Evolutionary conservation across 176 grass and related monocot species (phyloP).

Genomic region (Phragmites australis): DNA sequence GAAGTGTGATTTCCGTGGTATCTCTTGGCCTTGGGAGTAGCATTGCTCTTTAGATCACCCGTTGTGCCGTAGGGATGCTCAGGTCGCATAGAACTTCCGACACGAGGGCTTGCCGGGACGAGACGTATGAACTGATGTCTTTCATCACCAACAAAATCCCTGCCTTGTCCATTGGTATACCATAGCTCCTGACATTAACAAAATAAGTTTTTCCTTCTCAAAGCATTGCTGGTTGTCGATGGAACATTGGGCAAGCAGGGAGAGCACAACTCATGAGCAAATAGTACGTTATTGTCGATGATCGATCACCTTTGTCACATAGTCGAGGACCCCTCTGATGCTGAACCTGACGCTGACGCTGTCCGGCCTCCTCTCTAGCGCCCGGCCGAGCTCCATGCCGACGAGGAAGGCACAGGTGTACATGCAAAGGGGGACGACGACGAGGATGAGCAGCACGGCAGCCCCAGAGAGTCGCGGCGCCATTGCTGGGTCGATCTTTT

Average conservation of each 20-base stretch:
- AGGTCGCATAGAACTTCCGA: background rate
- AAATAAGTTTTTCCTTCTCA: background rate
- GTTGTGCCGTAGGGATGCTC: background rate
- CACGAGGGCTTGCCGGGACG: no score
- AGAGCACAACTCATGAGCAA: background rate
- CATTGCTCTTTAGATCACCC: background rate
- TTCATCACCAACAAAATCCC: background rate
- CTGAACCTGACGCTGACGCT: background rate
- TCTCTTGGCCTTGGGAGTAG: background rate
- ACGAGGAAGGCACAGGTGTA: conserved; percentile 29
- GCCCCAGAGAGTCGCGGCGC: background rate
- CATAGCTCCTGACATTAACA: conserved; percentile 19
- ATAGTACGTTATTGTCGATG: no score
- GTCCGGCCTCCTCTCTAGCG: background rate
- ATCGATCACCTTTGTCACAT: conserved; percentile 17
- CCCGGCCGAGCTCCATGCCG: conserved; percentile 23
- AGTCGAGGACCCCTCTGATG: background rate
- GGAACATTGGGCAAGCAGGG: no score
- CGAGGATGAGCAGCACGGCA: conserved; percentile 28
- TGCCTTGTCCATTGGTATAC: background rate
- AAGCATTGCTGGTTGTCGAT: background rate
- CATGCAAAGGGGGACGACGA: background rate
- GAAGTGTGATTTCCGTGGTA: background rate
- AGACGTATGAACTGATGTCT: accelerated
- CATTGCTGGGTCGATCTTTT: no score